These are phyloP conservation scores for Solanum hybrid DNA, from an alignment of 305 asterid genomes.

Conservation along the genomic window DNA sequence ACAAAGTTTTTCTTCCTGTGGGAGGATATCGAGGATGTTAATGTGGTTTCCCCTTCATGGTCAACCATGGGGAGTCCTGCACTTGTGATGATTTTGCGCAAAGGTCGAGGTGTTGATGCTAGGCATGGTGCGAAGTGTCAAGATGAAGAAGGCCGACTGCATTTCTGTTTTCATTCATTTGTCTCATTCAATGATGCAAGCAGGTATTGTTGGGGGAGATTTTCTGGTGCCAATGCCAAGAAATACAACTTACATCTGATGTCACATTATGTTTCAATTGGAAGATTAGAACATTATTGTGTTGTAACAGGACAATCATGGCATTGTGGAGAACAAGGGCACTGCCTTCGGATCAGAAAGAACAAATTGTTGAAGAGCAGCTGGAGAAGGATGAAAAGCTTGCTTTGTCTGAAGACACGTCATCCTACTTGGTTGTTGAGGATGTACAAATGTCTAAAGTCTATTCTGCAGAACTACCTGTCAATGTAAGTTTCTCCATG, in stretches of 20 bases:
- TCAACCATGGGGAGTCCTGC: slow-evolving; percentile 72
- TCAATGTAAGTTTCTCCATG: slow-evolving; percentile 36
- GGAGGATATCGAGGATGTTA: slow-evolving; percentile 91
- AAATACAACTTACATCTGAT: background rate
- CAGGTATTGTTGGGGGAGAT: slow-evolving; percentile 36
- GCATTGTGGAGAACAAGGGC: slow-evolving; percentile 82
- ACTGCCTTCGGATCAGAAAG: slow-evolving; percentile 45
- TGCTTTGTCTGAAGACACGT: slow-evolving; percentile 32
- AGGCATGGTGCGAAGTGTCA: slow-evolving; percentile 68
- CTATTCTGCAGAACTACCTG: slow-evolving; percentile 48
- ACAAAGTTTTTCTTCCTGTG: slow-evolving; percentile 76
- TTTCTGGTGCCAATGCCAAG: background rate
- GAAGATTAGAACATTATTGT: background rate
- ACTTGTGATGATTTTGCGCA: slow-evolving; percentile 58
- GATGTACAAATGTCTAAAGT: slow-evolving; percentile 58
- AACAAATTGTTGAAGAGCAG: slow-evolving; percentile 40
- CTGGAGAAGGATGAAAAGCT: slow-evolving; percentile 40
- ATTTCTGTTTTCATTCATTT: slow-evolving; percentile 73
- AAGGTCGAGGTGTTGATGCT: slow-evolving; percentile 66
- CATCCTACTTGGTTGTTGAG: slow-evolving; percentile 39
- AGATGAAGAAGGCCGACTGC: slow-evolving; percentile 75
- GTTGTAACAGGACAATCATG: slow-evolving; percentile 56
- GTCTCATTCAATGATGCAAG: slow-evolving; percentile 61
- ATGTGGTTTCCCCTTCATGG: slow-evolving; percentile 65
- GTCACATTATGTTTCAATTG: background rate